phyloP scores from a whole-genome alignment of 768 basidiomycete genomes.

The Mycena vulgaris region DNA sequence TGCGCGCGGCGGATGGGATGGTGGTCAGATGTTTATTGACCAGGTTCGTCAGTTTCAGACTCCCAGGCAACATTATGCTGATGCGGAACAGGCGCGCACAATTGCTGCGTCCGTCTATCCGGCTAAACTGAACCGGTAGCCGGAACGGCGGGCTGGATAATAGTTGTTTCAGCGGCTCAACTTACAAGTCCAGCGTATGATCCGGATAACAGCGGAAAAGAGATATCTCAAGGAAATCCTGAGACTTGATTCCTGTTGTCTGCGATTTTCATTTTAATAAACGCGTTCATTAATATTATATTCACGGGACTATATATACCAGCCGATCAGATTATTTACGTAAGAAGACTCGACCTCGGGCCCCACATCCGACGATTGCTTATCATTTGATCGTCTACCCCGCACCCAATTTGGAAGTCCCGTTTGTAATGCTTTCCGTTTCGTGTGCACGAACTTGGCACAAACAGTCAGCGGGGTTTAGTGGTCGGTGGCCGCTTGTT shows the following conservation, averaged over 20 bases:
- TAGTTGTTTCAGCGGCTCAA: not conserved
- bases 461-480: no score
- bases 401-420: conserved; percentile 21
- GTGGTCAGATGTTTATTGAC: conserved; percentile 60
- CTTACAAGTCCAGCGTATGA: no score
- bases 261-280: not conserved
- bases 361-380: not conserved
- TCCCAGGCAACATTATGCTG: conserved; percentile 39
- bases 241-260: no score
- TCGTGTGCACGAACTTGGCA: no score
- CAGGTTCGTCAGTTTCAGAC: conserved; percentile 36
- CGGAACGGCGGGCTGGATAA: no score
- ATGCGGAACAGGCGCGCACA: conserved; percentile 28
- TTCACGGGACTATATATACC: not conserved
- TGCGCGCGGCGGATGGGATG: conserved; percentile 88
- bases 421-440: not conserved
- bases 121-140: conserved; percentile 24
- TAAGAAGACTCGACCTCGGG: not conserved
- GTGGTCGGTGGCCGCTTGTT: no score
- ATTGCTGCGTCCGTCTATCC: not conserved
- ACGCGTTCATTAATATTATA: not conserved
- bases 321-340: not conserved
- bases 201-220: no score
- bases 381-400: conserved; percentile 25
- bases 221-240: no score